Percentiles rank a stretch among this genome's conserved stretches.
These are phyloP conservation scores for Ogataea paradorogensis DNA, from an alignment of 805 yeast genomes.

Conservation along the genomic window DNA sequence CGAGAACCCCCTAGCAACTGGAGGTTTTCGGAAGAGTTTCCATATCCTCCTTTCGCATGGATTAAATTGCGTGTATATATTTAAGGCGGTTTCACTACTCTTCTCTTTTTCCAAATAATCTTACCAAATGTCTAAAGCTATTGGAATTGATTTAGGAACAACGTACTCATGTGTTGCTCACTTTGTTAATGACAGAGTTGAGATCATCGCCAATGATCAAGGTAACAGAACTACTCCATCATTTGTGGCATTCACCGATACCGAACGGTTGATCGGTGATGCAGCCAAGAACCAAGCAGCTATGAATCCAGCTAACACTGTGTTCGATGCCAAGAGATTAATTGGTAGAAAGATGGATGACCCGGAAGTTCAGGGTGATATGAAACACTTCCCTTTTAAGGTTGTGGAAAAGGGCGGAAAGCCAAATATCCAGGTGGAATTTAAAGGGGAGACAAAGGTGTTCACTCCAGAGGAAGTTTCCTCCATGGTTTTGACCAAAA, in stretches of 20 bases:
- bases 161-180: conserved; percentile 97
- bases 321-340: conserved; percentile 87
- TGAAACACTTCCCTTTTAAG: conserved; percentile 83
- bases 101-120: conserved; percentile 1
- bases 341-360: conserved; percentile 88
- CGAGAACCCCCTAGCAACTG: conserved; percentile 8
- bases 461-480: conserved; percentile 95
- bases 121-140: conserved; percentile 45
- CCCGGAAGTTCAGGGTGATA: conserved; percentile 75
- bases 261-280: conserved; percentile 92
- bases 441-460: conserved; percentile 77
- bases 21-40: conserved; percentile 8
- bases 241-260: conserved; percentile 89
- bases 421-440: conserved; percentile 82
- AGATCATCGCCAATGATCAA: conserved; percentile 95
- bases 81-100: conserved; percentile 1
- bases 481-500: conserved; percentile 86
- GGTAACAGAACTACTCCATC: conserved; percentile 98
- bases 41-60: conserved; percentile 1
- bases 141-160: conserved; percentile 82
- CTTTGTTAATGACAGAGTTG: conserved; percentile 87
- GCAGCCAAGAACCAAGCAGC: conserved; percentile 98
- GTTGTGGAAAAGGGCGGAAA: conserved; percentile 71
- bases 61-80: conserved; percentile 3
- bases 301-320: conserved; percentile 85